These are phyloP conservation scores for Psidium friedrichsthalianum DNA, from an alignment of 345 rosid genomes.

Conservation along the genomic window DNA sequence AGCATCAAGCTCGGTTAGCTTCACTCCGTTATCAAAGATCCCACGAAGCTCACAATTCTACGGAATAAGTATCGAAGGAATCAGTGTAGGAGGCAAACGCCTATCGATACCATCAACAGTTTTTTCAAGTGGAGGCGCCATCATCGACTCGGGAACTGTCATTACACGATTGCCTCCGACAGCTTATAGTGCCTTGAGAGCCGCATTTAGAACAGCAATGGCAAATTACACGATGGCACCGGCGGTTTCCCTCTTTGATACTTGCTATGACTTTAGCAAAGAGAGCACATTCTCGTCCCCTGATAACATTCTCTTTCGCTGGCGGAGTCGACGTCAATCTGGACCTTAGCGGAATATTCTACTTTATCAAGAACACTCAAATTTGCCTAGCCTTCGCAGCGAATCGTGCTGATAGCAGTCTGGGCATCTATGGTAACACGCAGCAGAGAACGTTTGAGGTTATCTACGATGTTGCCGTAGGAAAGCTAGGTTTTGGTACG, in stretches of 20 bases:
- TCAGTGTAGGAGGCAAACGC: constrained; percentile 5
- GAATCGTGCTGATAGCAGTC: not conserved
- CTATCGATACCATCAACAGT: not conserved
- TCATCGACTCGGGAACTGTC: constrained; percentile 22
- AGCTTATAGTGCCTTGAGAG: constrained; percentile 3
- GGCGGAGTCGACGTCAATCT: not conserved
- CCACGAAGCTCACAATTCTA: not conserved
- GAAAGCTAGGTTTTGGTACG: constrained; percentile 7
- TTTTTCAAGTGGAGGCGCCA: not conserved
- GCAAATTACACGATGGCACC: constrained; percentile 2
- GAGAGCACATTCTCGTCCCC: not conserved
- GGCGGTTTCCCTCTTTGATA: not conserved
- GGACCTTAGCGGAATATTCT: not conserved
- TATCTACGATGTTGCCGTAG: constrained; percentile 3
- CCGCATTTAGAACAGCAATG: constrained; percentile 6
- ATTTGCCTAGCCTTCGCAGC: constrained; percentile 10
- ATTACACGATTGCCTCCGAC: constrained; percentile 15
- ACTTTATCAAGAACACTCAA: not conserved
- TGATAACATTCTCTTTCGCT: not conserved
- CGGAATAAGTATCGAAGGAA: constrained; percentile 7
- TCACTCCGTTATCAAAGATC: constrained; percentile 6
- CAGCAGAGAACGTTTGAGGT: constrained; percentile 15
- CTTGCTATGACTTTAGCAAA: constrained; percentile 17
- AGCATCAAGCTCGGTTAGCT: not conserved
- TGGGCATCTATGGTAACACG: constrained; percentile 6